Evolutionary conservation across 1,284 basidiomycete genomes (phyloP).

Genomic region (Boletus semigastroideus): DNA sequence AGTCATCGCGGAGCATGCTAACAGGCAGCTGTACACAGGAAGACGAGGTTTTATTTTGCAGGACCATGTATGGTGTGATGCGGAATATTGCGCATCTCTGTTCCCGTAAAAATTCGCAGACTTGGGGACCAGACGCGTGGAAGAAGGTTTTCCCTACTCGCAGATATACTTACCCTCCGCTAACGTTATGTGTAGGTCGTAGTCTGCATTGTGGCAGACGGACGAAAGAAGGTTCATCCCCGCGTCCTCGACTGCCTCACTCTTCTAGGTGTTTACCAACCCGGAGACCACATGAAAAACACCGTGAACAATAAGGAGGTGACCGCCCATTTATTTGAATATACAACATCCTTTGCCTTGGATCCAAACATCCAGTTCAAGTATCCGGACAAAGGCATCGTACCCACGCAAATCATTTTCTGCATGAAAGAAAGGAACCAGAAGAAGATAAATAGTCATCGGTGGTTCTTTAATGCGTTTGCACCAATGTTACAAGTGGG

Average conservation of each 20-base stretch:
- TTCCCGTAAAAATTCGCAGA: constrained; percentile 89
- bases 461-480: constrained; percentile 97
- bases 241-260: constrained; percentile 92
- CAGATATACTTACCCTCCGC: background rate
- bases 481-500: constrained; percentile 65
- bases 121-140: constrained; percentile 97
- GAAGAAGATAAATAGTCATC: constrained; percentile 95
- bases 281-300: constrained; percentile 86
- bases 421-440: constrained; percentile 94
- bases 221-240: constrained; percentile 89
- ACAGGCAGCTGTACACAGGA: constrained; percentile 55
- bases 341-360: constrained; percentile 89
- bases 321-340: constrained; percentile 94
- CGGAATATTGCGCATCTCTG: constrained; percentile 88
- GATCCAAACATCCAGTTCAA: constrained; percentile 90
- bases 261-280: constrained; percentile 76
- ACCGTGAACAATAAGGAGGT: constrained; percentile 86
- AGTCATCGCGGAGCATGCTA: constrained; percentile 76
- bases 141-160: constrained; percentile 68
- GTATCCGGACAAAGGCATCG: constrained; percentile 94
- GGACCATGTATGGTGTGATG: constrained; percentile 97
- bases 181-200: constrained; percentile 62
- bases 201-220: constrained; percentile 95
- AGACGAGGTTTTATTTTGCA: constrained; percentile 90
- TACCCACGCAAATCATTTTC: constrained; percentile 91